Conservation (phyloP, 2,329 filamentous ascomycete species). For the Lachnellula suecica region DNA sequence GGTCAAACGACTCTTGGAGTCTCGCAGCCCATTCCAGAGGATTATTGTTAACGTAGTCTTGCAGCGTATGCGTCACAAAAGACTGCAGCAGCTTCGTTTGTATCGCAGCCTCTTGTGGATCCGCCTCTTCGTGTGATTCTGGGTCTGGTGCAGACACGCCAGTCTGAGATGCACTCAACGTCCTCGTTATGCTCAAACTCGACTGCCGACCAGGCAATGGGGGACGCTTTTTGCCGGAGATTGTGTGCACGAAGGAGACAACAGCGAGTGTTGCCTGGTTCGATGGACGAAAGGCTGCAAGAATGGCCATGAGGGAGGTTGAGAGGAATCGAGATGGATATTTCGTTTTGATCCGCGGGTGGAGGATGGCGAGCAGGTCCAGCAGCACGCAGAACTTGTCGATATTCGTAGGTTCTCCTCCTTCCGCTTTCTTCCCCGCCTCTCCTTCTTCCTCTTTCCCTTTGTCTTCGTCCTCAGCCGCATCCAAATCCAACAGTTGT, state of each 20-base stretch:
- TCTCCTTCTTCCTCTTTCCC: constrained; percentile 22
- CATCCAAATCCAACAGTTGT: constrained; percentile 52
- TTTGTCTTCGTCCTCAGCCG: constrained; percentile 22
- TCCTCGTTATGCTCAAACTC: constrained; percentile 48
- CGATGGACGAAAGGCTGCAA: constrained; percentile 62
- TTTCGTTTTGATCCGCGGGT: constrained; percentile 73
- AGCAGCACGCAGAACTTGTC: constrained; percentile 67
- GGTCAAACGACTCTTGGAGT: constrained; percentile 67
- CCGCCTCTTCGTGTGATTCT: constrained; percentile 50
- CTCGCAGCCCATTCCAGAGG: constrained; percentile 61
- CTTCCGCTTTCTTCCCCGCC: constrained; percentile 15
- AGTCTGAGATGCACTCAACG: constrained; percentile 46
- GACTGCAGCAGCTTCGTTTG: constrained; percentile 67
- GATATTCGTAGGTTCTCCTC: constrained; percentile 22
- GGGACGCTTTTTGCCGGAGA: constrained; percentile 67
- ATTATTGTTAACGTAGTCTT: constrained; percentile 67
- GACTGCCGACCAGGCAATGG: constrained; percentile 58
- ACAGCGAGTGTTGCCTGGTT: constrained; percentile 69
- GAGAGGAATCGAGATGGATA: constrained; percentile 77
- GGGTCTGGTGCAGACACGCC: constrained; percentile 57
- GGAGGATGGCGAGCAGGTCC: constrained; percentile 70
- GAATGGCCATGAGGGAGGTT: constrained; percentile 71
- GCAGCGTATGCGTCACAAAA: constrained; percentile 75
- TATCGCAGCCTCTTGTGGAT: constrained; percentile 58
- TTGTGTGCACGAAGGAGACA: constrained; percentile 67